phyloP scores from a whole-genome alignment of 352 stramenopile species.

The Phytophthora citrophthora region DNA sequence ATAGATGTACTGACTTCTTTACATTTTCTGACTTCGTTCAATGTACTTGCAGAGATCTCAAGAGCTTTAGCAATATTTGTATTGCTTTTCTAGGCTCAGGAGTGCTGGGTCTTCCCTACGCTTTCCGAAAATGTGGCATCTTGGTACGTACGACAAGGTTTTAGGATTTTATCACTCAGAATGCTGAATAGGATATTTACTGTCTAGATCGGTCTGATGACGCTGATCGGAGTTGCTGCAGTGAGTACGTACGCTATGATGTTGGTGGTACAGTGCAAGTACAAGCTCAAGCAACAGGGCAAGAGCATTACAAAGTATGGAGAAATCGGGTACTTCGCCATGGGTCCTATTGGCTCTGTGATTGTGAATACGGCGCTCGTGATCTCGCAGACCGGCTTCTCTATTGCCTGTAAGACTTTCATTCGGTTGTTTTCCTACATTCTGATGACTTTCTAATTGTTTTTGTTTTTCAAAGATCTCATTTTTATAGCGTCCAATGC shows the following conservation, averaged over 20 bases:
- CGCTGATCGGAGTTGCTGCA: conserved; percentile 52
- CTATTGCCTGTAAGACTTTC: conserved; percentile 75
- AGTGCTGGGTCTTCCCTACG: conserved; percentile 90
- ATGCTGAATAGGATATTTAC: neutral
- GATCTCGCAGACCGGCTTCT: conserved; percentile 90
- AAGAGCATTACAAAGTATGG: conserved; percentile 76
- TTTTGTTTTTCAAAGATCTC: conserved; percentile 55
- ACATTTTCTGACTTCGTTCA: too few relatives aligned
- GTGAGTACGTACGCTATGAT: conserved; percentile 80
- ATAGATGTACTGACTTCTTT: neutral
- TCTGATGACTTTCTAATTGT: conserved; percentile 3
- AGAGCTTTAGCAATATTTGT: conserved; percentile 80
- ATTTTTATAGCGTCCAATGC: conserved; percentile 93
- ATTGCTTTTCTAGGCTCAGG: conserved; percentile 94
- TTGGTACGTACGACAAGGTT: conserved; percentile 40
- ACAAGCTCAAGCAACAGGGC: conserved; percentile 66
- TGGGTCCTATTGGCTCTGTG: conserved; percentile 66
- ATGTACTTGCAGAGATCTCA: conserved; percentile 43
- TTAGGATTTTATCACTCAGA: neutral
- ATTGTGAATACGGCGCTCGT: conserved; percentile 89
- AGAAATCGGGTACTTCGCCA: conserved; percentile 82
- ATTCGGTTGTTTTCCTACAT: neutral
- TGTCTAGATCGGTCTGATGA: conserved; percentile 59
- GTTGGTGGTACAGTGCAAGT: conserved; percentile 83
- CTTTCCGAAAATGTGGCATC: conserved; percentile 89